phyloP scores from a whole-genome alignment of 306 rosid species.

The Gastrolobium villosum region DNA sequence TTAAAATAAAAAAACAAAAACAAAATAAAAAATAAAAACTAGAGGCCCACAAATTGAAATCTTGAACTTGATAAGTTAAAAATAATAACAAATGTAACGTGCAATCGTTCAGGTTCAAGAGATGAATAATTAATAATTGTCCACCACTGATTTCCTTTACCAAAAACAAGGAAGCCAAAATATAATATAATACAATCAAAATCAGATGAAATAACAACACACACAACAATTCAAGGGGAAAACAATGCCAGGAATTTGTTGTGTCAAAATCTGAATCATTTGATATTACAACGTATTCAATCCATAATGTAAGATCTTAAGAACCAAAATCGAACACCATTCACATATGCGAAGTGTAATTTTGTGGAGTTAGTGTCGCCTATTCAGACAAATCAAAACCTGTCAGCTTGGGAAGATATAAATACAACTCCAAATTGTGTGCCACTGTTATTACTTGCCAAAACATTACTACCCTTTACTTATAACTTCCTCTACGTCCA shows the following conservation, averaged over 20 bases:
- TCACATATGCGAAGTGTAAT: background rate
- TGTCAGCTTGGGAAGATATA: background rate
- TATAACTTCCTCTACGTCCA: background rate
- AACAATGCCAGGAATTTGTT: background rate
- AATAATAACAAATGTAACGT: too few species aligned
- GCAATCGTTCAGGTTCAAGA: too few species aligned
- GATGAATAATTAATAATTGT: too few species aligned
- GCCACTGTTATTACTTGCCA: background rate
- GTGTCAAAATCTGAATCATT: background rate
- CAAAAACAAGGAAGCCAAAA: background rate
- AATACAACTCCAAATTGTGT: constrained; percentile 7
- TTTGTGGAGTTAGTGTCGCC: background rate
- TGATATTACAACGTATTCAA: background rate
- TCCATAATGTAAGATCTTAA: background rate
- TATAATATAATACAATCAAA: background rate
- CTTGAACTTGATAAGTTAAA: too few species aligned
- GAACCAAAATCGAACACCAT: background rate
- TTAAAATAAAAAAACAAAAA: too few species aligned
- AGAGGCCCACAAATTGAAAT: too few species aligned
- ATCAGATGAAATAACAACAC: background rate
- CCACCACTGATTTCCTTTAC: too few species aligned
- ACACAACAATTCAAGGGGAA: background rate
- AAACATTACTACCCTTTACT: background rate
- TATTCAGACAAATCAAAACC: background rate
- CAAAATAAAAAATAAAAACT: too few species aligned